Evolutionary conservation across 768 basidiomycete species (phyloP), one percentile per base, ranked within the genome.

Genomic region (Leucosporidium scottii): DNA sequence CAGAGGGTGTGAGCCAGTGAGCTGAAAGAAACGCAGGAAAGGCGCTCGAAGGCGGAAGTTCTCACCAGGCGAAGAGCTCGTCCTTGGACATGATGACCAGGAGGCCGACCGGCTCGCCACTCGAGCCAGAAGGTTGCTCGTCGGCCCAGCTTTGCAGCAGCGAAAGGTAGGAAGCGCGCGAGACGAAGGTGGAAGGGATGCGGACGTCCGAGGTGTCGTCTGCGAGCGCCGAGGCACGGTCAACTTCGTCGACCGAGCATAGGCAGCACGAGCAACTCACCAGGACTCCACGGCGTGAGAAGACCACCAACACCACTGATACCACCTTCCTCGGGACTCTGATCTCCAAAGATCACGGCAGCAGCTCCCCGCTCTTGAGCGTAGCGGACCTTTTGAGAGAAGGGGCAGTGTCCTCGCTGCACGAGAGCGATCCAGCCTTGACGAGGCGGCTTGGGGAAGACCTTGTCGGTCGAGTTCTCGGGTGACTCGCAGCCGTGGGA

Each of bases 321-420:
- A 34, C 72, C 47, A 82, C 83, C 65, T 25, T 82, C 84, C 73
- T 86, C 81, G 18, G 27, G 31, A 5, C 28, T 31, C 71, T 86
- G 83, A 47, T 93, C 93, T 48, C 93, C 94, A 12, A 98, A 90
- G n/a, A 98, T 86, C 56, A 96, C 87, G 6, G 87, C 94, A 73
- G 81, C 84, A 8, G 93, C 93, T 15, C 93, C 93, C 27, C 90
- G 80, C 54, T 75, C 72, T 75, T 81, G 81, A 4, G 81, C 88
- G 73, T 86, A 85, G 58, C 87, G 80, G 31, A 82, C 90, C 81
- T 98, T 98, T 74, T 86, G 87, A 17, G 90, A 87, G 76, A 98
- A 98, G 66, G 91, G 86, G 77, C 94, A 98, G 61, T 85, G 80
- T 2, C 93, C 93, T 50, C 94, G 82, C 77, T 94, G 88, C 0